These are phyloP conservation scores for Saccharomyces hybrid DNA, from an alignment of 1,139 yeast species.

Conservation along the genomic window DNA sequence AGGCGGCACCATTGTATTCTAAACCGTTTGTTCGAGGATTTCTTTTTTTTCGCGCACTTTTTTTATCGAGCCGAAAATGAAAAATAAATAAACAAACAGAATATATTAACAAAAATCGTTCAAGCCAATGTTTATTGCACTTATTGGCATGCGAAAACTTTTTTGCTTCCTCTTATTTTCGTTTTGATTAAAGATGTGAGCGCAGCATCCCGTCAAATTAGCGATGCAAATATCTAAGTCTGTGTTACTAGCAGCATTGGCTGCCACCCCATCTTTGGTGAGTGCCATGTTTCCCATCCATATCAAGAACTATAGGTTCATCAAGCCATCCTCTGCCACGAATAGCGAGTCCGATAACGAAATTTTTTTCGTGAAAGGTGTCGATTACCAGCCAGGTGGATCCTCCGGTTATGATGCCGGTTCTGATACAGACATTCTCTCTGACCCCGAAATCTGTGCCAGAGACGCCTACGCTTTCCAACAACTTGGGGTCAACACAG, in stretches of 20 bases:
- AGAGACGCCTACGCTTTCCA: conserved; percentile 78
- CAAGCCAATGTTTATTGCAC: no score
- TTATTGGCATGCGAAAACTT: no score
- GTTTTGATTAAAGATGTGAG: background rate
- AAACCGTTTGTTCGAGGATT: background rate
- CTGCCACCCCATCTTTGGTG: conserved; percentile 15
- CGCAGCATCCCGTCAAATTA: background rate
- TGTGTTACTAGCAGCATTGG: conserved; percentile 5
- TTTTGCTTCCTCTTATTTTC: background rate
- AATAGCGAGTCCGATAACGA: conserved; percentile 37
- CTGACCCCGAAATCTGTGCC: conserved; percentile 62
- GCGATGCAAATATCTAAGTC: background rate
- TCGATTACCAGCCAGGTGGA: conserved; percentile 72
- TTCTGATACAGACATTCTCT: conserved; percentile 53
- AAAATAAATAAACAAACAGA: background rate
- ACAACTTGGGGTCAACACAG: conserved; percentile 67
- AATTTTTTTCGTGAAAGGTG: conserved; percentile 48
- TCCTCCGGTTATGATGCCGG: conserved; percentile 47
- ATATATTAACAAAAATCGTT: background rate
- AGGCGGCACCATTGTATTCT: background rate
- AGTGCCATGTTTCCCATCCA: conserved; percentile 42
- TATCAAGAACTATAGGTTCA: conserved; percentile 41
- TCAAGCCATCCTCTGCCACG: conserved; percentile 35
- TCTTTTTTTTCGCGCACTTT: background rate
- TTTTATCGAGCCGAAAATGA: background rate